phyloP scores from a whole-genome alignment of 2,329 filamentous ascomycete species.

The Neonectria punicea region DNA sequence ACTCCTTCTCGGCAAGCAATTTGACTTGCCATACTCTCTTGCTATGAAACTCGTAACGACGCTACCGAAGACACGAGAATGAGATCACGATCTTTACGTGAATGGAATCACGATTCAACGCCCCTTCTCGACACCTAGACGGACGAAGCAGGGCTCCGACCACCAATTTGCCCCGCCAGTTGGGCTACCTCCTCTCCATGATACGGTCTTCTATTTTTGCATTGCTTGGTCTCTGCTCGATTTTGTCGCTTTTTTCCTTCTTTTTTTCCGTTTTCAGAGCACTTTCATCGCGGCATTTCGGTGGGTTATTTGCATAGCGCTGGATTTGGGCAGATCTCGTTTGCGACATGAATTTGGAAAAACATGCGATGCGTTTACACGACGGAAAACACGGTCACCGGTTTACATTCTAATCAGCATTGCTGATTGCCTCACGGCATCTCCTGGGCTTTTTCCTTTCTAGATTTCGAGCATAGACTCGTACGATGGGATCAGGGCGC shows the following conservation, averaged over 20 bases:
- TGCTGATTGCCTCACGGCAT: constrained; percentile 44
- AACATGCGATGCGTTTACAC: constrained; percentile 23
- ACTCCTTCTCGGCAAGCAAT: constrained; percentile 16
- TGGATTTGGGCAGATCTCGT: constrained; percentile 29
- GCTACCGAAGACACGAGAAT: constrained; percentile 46
- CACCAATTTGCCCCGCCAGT: constrained; percentile 5
- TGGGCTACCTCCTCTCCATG: constrained; percentile 17
- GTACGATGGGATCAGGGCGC: constrained; percentile 3
- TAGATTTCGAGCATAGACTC: constrained; percentile 11
- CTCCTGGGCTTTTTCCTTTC: constrained; percentile 1
- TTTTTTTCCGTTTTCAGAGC: constrained; percentile 16
- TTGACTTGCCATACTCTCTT: constrained; percentile 23
- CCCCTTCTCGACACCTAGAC: constrained; percentile 15
- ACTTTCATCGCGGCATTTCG: constrained; percentile 23
- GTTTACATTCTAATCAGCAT: constrained; percentile 41
- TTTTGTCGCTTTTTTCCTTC: constrained; percentile 13
- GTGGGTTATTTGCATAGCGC: constrained; percentile 40
- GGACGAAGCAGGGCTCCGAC: constrained; percentile 11
- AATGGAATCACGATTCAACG: constrained; percentile 33
- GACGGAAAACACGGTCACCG: constrained; percentile 24
- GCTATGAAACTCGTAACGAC: constrained; percentile 38
- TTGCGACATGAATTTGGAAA: constrained; percentile 31
- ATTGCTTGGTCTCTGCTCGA: constrained; percentile 2
- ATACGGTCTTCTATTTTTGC: constrained; percentile 30
- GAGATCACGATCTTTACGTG: constrained; percentile 40